These are phyloP conservation scores for Canavalia gladiata DNA, from an alignment of 306 rosid genomes.

Conservation along the genomic window DNA sequence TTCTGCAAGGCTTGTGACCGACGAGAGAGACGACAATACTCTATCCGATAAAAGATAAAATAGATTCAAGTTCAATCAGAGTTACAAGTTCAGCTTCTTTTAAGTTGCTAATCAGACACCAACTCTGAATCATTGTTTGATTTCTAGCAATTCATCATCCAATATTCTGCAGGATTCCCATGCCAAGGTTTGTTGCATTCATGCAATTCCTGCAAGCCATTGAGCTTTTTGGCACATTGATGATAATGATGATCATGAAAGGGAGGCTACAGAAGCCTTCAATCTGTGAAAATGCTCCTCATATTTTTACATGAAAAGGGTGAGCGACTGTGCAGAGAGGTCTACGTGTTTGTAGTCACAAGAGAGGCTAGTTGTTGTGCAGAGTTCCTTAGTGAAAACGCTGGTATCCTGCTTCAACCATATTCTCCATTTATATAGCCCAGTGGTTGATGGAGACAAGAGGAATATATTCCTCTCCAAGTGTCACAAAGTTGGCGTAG, in stretches of 20 bases:
- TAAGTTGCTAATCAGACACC: no score
- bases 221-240: not conserved
- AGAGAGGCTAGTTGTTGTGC: no score
- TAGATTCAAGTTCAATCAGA: no score
- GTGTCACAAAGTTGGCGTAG: no score
- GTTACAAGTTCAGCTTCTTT: no score
- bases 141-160: slow-evolving; percentile 29
- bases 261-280: not conserved
- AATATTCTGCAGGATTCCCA: not conserved
- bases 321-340: not conserved
- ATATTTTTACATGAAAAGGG: not conserved
- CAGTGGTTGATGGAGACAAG: no score
- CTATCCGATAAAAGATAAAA: not conserved
- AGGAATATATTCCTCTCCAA: no score
- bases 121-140: no score
- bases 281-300: slow-evolving; percentile 16
- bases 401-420: no score
- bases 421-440: no score
- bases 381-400: no score
- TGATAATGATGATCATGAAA: not conserved
- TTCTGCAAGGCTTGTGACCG: slow-evolving; percentile 7
- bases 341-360: not conserved
- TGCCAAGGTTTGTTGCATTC: not conserved
- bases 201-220: not conserved
- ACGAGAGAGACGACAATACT: slow-evolving; percentile 29